These are phyloP conservation scores for Sphaerosporella brunnea DNA, from an alignment of 495 filamentous ascomycete genomes.

Conservation along the genomic window DNA sequence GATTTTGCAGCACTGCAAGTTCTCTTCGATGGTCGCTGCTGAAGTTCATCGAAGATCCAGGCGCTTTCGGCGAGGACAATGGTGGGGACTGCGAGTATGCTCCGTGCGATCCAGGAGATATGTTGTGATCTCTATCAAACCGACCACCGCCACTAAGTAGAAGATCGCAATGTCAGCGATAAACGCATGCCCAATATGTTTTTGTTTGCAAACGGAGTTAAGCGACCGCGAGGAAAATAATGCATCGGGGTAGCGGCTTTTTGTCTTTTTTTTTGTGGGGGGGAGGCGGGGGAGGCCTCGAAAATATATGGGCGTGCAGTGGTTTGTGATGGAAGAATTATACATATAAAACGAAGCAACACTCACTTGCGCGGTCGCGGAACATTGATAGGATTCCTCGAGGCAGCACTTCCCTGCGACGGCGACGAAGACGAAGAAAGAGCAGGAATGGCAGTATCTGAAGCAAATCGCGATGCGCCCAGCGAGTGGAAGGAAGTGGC, in stretches of 20 bases:
- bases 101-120: slow-evolving; percentile 27
- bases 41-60: slow-evolving; percentile 30
- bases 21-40: slow-evolving; percentile 51
- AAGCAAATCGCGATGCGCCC: slow-evolving; percentile 16
- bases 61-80: slow-evolving; percentile 24
- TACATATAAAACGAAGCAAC: neutral
- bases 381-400: slow-evolving; percentile 24
- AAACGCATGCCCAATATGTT: no score
- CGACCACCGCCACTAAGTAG: slow-evolving; percentile 10
- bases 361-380: slow-evolving; percentile 26
- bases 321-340: slow-evolving; percentile 8
- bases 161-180: neutral
- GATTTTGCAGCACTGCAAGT: slow-evolving; percentile 47
- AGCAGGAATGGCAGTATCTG: slow-evolving; percentile 7
- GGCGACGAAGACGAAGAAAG: no score
- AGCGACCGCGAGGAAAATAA: no score
- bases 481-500: slow-evolving; percentile 26
- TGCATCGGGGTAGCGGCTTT: no score
- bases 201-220: no score
- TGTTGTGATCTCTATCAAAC: slow-evolving; percentile 26
- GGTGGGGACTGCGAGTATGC: slow-evolving; percentile 26
- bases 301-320: no score
- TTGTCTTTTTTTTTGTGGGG: neutral
- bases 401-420: slow-evolving; percentile 3
- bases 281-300: slow-evolving; percentile 1